Base-by-base conservation (phyloP, 345 rosid genomes). In the Punica granatum region DNA sequence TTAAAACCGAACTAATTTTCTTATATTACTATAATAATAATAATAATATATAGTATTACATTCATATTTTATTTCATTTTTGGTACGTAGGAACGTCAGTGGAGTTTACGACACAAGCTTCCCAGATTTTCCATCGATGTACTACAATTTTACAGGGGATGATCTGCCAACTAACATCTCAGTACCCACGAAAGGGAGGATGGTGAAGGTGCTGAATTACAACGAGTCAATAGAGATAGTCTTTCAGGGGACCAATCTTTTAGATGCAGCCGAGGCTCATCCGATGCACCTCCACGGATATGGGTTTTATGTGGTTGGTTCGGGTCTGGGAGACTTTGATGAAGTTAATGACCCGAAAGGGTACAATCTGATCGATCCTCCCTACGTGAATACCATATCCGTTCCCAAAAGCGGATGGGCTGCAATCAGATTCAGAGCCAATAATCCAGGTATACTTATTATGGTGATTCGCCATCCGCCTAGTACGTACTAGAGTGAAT, bases 361-460 rank as follows among this genome's bases (percentile, higher is more conserved):
- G 4, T 77, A 51, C 32, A 73, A 70, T 30, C 74, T 77, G 8
- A 4, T 70, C 33, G 69, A 77, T 32, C 77, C 80, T 1, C 77
- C 74, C 0, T 48, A 30, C 5, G 9, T 46, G 44, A 77, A 71
- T 36, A 74, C 75, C 5, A 44, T 65, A 0, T 31, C 37, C 30
- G 77, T 74, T 23, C 81, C 81, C 19, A 60, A 6, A 13, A 60
- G 46, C 42, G 81, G 81, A 6, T 77, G 81, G 81, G 26, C 67
- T 12, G 43, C 77, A 9, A 68, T 77, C 49, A 72, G 81, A 68
- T 77, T 77, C 64, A 43, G 1, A 21, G 75, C 81, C 6, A 56
- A 26, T 26, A 77, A 77, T 61, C 81, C 75, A 26, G 81, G 81
- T 70, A 68, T 35, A 14, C 8, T 49, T 53, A 2, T 34, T 3